phyloP scores from a whole-genome alignment of 1,284 basidiomycete genomes.

The Naganishia sp. region DNA sequence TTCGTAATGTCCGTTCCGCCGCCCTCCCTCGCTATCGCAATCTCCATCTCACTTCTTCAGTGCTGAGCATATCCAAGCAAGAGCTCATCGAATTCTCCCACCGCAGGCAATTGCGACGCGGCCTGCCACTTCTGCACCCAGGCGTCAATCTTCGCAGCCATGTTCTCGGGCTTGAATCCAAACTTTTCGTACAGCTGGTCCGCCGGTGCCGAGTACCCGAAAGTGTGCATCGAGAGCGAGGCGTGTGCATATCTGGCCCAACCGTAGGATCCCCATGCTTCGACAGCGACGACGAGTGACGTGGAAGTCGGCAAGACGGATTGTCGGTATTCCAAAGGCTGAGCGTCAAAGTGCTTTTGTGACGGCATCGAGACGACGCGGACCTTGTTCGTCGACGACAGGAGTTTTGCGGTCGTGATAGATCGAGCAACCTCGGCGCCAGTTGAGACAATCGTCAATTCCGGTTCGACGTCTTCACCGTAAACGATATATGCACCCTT shows the following conservation, averaged over 20 bases:
- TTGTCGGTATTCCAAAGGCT: constrained; percentile 40
- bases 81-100: constrained; percentile 49
- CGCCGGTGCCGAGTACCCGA: constrained; percentile 46
- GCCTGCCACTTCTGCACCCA: constrained; percentile 36
- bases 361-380: constrained; percentile 49
- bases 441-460: constrained; percentile 46
- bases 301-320: constrained; percentile 38
- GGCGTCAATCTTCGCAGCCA: constrained; percentile 39
- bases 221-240: constrained; percentile 45
- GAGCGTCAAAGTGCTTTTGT: constrained; percentile 43
- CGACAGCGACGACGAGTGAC: constrained; percentile 45
- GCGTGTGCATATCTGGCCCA: constrained; percentile 50
- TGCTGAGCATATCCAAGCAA: constrained; percentile 34
- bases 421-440: constrained; percentile 48
- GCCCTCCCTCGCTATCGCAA: too few species aligned
- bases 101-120: constrained; percentile 38
- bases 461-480: constrained; percentile 38
- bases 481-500: constrained; percentile 44
- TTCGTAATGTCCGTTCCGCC: too few species aligned
- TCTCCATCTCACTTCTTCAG: constrained; percentile 12
- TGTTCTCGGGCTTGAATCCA: constrained; percentile 44
- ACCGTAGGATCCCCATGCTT: constrained; percentile 46
- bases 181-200: constrained; percentile 45
- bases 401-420: constrained; percentile 41
- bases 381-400: constrained; percentile 36